Conservation (phyloP, 108 stramenopile species). For the Cyclostephanos invisitatus region DNA sequence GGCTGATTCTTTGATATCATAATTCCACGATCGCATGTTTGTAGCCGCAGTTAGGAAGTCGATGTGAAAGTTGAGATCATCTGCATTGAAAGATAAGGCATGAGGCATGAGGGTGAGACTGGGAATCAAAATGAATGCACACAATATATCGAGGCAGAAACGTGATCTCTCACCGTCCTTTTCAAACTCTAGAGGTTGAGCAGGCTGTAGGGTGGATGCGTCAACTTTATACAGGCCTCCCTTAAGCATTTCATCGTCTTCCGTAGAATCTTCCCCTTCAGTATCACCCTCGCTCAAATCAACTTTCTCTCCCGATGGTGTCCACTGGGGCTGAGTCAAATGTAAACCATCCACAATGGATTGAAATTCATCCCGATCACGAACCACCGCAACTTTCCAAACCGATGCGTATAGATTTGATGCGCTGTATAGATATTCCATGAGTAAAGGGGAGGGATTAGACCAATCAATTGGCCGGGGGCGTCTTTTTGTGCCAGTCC, state of each 20-base stretch:
- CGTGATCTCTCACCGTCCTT: constrained; percentile 55
- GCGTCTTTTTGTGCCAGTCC: constrained; percentile 84
- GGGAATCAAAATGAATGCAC: not conserved
- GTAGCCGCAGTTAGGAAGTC: constrained; percentile 73
- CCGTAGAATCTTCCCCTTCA: constrained; percentile 53
- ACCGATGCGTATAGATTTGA: constrained; percentile 73
- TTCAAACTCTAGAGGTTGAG: constrained; percentile 73
- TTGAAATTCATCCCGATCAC: constrained; percentile 49
- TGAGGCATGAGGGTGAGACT: not conserved
- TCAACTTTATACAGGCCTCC: constrained; percentile 53
- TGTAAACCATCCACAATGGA: constrained; percentile 40
- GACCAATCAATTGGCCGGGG: constrained; percentile 70
- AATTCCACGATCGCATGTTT: constrained; percentile 79
- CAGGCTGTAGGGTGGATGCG: constrained; percentile 44
- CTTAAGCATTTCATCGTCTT: constrained; percentile 64
- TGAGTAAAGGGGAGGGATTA: constrained; percentile 53
- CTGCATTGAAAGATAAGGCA: constrained; percentile 11
- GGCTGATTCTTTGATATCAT: constrained; percentile 80
- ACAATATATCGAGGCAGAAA: not conserved
- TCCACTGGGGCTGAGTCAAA: constrained; percentile 60
- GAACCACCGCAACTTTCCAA: constrained; percentile 48
- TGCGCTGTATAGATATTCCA: constrained; percentile 68
- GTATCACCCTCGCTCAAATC: constrained; percentile 52
- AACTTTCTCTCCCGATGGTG: constrained; percentile 51
- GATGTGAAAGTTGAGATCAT: constrained; percentile 72